Conservation (phyloP, 306 rosid genomes). For the Crotalaria pallida region DNA sequence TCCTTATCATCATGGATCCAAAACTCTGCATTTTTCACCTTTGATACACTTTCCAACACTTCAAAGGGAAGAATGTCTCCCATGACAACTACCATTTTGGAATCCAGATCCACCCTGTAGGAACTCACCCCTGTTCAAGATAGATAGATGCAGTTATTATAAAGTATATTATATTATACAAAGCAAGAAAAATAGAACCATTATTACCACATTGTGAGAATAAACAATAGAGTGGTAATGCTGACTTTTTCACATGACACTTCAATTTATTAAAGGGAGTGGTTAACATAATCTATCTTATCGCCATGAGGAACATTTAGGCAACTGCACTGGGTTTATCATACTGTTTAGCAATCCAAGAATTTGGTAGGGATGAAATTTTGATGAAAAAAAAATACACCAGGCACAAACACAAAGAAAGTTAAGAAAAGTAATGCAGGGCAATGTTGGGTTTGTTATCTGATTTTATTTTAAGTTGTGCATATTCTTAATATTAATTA, state of each 20-base stretch:
- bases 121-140: constrained; percentile 64
- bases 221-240: constrained; percentile 5
- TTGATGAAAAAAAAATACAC: not conserved
- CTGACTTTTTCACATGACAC: constrained; percentile 18
- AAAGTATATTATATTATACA: not conserved
- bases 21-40: constrained; percentile 74
- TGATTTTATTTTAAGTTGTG: too few species aligned
- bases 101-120: constrained; percentile 73
- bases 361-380: constrained; percentile 14
- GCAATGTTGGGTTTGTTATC: not conserved
- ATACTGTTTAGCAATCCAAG: not conserved
- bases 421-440: not conserved
- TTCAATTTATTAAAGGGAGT: constrained; percentile 8
- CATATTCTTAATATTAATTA: too few species aligned
- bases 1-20: constrained; percentile 35
- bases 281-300: constrained; percentile 15
- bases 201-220: too few species aligned
- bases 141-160: not conserved
- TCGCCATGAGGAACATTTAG: constrained; percentile 6
- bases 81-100: constrained; percentile 67
- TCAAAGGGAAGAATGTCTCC: constrained; percentile 86
- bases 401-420: not conserved
- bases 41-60: constrained; percentile 76
- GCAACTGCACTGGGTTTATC: constrained; percentile 9
- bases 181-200: not conserved